Evolutionary conservation across 2,329 filamentous ascomycete species (phyloP), one percentile per base, ranked within the genome.

Genomic region (Aureobasidium zeae): DNA sequence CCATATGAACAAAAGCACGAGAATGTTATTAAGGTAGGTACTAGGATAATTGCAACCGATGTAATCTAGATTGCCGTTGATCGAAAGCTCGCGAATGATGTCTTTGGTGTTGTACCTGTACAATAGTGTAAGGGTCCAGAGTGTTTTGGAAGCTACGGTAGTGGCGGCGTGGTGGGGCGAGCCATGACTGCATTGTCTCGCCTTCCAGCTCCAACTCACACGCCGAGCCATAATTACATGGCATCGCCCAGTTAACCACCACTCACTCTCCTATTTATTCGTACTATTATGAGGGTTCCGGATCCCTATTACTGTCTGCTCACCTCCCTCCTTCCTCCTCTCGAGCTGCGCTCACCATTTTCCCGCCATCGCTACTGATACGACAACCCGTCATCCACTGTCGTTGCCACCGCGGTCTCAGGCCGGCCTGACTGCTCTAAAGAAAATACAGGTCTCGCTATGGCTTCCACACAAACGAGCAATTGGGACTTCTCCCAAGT

Each of bases 401-500:
- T 32, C 28, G 10, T 42, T 42, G 38, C 38, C 38, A 33, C 38
- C 9, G n/a, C n/a, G n/a, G n/a, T n/a, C 13, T 36, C 15, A 15
- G 13, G 15, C 39, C 28, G 24, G n/a, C 15, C n/a, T 22, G 3
- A n/a, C 5, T 19, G 2, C 20, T 4, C 6, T n/a, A 10, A 24
- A 26, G 28, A n/a, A n/a, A n/a, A n/a, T n/a, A n/a, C n/a, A n/a
- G n/a, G n/a, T n/a, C 28, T 36, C 16, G 50, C 48, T 42, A 60
- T 60, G 57, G 54, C 51, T 42, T 50, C 56, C n/a, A 31, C 42
- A 32, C 54, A 56, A 45, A 57, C 59, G 12, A 48, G 55, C 33
- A 61, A 60, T 31, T 71, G 68, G 68, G 65, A 68, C 53, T 65
- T 71, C 44, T 61, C 64, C 46, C 58, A 64, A n/a, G 66, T 64